Evolutionary conservation across 2,329 filamentous ascomycete species (phyloP).

Genomic region (Arthrobotrys sinensis): DNA sequence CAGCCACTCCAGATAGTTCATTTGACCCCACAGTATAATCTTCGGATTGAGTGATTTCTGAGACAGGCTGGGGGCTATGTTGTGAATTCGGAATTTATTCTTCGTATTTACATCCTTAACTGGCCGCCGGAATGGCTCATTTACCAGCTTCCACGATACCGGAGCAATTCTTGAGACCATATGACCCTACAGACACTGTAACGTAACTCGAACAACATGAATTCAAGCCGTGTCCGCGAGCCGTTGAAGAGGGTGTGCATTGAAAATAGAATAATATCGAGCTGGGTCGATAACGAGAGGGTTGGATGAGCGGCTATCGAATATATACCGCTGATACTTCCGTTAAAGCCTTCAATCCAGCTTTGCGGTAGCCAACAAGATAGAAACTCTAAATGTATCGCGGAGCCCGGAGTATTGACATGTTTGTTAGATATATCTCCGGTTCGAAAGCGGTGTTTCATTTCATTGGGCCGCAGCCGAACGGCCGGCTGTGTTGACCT

Average conservation of each 20-base stretch:
- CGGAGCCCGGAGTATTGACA: background rate
- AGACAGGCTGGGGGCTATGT: background rate
- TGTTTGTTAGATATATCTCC: background rate
- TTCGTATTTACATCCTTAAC: background rate
- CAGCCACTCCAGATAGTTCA: background rate
- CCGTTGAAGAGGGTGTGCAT: background rate
- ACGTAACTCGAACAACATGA: background rate
- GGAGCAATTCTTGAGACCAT: too few species aligned
- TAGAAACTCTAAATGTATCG: background rate
- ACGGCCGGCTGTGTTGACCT: background rate
- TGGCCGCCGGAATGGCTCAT: too few species aligned
- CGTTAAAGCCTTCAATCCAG: background rate
- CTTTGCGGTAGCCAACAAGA: background rate
- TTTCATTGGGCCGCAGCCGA: background rate
- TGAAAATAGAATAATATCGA: background rate
- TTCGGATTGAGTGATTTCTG: background rate
- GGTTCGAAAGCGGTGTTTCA: background rate
- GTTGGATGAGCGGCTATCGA: conserved; percentile 1
- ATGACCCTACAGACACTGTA: background rate
- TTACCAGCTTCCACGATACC: too few species aligned
- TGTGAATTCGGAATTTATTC: background rate
- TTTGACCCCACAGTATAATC: background rate
- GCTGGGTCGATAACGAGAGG: background rate
- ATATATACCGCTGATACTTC: background rate
- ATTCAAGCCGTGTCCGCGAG: background rate